Base-by-base conservation (phyloP, 2,329 filamentous ascomycete species). In the Pseudogymnoascus sp. region DNA sequence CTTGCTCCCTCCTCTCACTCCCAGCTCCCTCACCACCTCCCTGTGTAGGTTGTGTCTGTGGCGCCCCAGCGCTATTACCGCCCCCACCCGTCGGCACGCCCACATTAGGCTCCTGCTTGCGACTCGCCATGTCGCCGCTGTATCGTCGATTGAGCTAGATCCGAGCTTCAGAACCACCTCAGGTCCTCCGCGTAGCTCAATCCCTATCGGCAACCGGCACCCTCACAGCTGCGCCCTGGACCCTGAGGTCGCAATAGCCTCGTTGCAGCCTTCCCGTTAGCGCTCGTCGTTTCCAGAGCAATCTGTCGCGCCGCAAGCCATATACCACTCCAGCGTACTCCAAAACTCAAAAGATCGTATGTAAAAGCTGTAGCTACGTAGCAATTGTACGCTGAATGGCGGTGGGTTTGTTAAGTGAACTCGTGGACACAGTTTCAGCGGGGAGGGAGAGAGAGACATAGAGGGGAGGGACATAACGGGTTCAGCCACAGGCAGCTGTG, bases 401-500 rank as follows among this genome's bases (percentile, higher is more conserved):
- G 12, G 23, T 34, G 50, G 34, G 18, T 34, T 34, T 11, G 50
- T 34, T 34, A n/a, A 10, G 25, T 34, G 25, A 18, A 31, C 34
- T 31, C 50, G 50, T 34, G n/a, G 25, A 34, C 28, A 56, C 25
- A 34, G 16, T 56, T 56, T 18, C 50, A 12, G 50, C 10, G 50
- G 16, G 25, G 11, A 25, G 42, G 12, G 18, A 23, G 18, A 34
- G 18, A 23, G 18, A 18, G 46, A 31, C 8, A 5, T 34, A 14
- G 25, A 23, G 28, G 25, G 46, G 25, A 56, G 46, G 46, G 16
- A 56, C 28, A 34, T 56, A 18, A 21, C 5, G 4, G 12, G 50
- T 34, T 34, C 50, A 56, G 50, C 50, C 50, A 56, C 50, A 56
- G 50, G 50, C n/a, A 56, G 28, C 25, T 56, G 50, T 34, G n/a